Evolutionary conservation across 73 alveolate species (phyloP).

Genomic region (Paramecium octaurelia): DNA sequence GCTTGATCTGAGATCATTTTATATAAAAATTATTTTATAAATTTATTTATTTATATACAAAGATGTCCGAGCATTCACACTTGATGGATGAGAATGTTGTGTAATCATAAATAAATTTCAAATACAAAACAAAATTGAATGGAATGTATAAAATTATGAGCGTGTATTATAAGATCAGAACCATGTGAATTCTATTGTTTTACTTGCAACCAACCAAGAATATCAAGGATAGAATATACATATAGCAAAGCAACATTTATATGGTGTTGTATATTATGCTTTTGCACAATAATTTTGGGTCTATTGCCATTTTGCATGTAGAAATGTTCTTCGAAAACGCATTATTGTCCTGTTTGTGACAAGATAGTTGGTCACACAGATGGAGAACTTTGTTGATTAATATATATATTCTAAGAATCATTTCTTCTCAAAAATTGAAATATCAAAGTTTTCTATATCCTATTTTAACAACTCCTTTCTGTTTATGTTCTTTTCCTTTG

Average conservation of each 20-base stretch:
- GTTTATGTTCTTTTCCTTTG: constrained; percentile 29
- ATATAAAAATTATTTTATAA: background rate
- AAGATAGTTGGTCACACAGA: constrained; percentile 19
- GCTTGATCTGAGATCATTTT: background rate
- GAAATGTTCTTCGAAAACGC: constrained; percentile 22
- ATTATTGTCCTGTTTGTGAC: constrained; percentile 33
- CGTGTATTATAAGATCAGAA: background rate
- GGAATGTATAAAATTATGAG: background rate
- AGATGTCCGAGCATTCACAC: background rate
- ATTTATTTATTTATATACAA: background rate
- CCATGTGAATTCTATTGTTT: constrained; percentile 40
- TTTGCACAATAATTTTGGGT: background rate
- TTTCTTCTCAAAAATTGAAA: constrained; percentile 32
- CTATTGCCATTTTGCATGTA: constrained; percentile 14
- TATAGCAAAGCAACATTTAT: constrained; percentile 26
- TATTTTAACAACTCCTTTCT: constrained; percentile 19
- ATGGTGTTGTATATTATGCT: constrained; percentile 34
- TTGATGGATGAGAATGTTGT: constrained; percentile 7
- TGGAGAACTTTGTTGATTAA: background rate
- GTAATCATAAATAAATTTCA: background rate
- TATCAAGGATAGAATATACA: background rate
- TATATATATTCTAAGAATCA: background rate
- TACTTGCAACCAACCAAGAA: background rate
- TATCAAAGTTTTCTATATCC: constrained; percentile 25
- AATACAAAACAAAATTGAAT: constrained; percentile 15